Base-by-base conservation (phyloP, 208 protist species). In the Herpetomonas tarakana region DNA sequence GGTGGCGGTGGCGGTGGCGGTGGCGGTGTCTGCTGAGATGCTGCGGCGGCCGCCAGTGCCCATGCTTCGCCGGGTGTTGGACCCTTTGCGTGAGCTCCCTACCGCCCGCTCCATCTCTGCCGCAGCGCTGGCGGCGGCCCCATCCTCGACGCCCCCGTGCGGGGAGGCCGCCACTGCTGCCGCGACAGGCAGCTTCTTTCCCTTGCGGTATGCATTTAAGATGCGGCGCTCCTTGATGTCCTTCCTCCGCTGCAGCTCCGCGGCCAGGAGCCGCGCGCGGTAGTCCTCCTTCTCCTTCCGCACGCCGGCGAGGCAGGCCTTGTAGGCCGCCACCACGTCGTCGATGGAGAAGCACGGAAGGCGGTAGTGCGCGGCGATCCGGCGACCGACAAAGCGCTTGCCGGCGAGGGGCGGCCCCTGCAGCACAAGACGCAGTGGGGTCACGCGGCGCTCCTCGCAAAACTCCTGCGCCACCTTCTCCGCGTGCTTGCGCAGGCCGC, bases 381-480 rank as follows among this genome's bases (percentile, higher is more conserved):
- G 65, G n/a, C 22, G 46, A 2, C 87, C 65, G 9, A 91, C 57
- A 52, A 67, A 85, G 3, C 90, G 80, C 74, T 97, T 97, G 29
- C 96, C 96, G 1, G 81, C 73, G 44, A 88, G 73, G 28, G 96
- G 96, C 12, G 93, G 94, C 18, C 96, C 96, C 6, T 94, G 65
- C 2, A 98, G 27, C 7, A 76, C 70, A n/a, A 97, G 39, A 41
- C 90, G 83, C 22, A 97, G 70, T 0, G 96, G 91, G 21, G 71
- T 63, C 19, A 98, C 63, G 26, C 79, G 47, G 30, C 84, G 81
- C 12, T 62, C 78, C 6, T 45, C 62, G 18, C 86, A 69, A 62
- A 87, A 98, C 69, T 98, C 90, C 46, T 65, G 44, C 24, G 84
- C 79, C 6, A 97, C 63, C 9, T 76, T 76, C 28, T 76, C 53